Evolutionary conservation across 169 alveolate species (phyloP).

Genomic region (Plasmodium reichenowi): DNA sequence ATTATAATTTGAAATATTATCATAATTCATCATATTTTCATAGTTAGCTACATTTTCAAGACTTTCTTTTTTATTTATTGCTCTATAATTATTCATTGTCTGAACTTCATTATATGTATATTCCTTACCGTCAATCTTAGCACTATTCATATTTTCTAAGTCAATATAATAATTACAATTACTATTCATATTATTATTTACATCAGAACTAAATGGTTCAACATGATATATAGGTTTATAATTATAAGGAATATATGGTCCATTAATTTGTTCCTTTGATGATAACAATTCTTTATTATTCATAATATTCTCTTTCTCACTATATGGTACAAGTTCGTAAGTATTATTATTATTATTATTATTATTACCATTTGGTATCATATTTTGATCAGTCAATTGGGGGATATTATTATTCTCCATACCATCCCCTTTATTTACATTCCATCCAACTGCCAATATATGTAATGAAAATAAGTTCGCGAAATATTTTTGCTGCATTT

Average conservation of each 20-base stretch:
- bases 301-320: neutral
- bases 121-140: neutral
- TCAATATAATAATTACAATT: neutral
- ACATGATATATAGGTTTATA: neutral
- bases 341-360: neutral
- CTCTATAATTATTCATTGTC: no score
- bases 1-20: no score
- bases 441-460: slow-evolving; percentile 74
- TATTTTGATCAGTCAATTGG: slow-evolving; percentile 2
- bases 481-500: slow-evolving; percentile 39
- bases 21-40: no score
- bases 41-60: no score
- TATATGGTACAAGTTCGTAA: neutral
- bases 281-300: no score
- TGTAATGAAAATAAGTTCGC: slow-evolving; percentile 69
- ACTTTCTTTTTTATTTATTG: no score
- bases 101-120: neutral
- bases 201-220: neutral
- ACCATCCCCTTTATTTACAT: slow-evolving; percentile 32
- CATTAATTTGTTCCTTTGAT: neutral
- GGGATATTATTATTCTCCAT: slow-evolving; percentile 28
- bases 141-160: neutral
- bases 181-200: neutral
- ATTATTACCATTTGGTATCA: no score
- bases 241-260: neutral